phyloP scores from a whole-genome alignment of 306 rosid genomes.

The Rosa lucieae region DNA sequence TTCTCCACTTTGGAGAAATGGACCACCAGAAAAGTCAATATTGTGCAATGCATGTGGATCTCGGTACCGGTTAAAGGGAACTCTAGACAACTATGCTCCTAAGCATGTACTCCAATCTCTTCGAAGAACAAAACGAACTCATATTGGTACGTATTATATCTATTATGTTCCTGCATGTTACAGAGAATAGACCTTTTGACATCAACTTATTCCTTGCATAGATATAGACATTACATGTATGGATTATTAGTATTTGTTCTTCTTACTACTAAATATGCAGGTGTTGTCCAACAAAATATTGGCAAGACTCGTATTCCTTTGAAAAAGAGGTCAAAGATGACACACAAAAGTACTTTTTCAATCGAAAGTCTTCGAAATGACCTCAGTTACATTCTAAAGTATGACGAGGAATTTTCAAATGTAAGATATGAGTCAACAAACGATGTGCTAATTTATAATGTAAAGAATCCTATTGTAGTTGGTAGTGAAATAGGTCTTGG shows the following conservation, averaged over 20 bases:
- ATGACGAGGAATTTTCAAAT: background rate
- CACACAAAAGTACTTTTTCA: background rate
- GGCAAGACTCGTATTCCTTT: no score
- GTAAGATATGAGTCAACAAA: background rate
- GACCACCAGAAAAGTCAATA: slow-evolving; percentile 25
- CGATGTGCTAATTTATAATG: background rate
- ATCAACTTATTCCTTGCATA: no score
- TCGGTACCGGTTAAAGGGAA: slow-evolving; percentile 15
- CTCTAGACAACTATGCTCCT: slow-evolving; percentile 9
- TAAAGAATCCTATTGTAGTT: background rate
- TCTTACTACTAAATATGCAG: no score
- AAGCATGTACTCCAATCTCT: background rate
- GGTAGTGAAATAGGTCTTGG: slow-evolving; percentile 21
- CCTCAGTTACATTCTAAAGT: background rate
- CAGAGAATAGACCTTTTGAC: no score
- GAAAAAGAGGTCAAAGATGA: no score
- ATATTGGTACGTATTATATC: no score
- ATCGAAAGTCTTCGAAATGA: slow-evolving; percentile 8
- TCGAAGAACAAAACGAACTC: no score
- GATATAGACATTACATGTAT: no score
- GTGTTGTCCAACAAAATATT: no score
- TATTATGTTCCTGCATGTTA: no score
- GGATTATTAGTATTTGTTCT: no score
- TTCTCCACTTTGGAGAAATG: slow-evolving; percentile 24
- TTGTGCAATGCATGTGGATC: slow-evolving; percentile 29